These are phyloP conservation scores for Phytophthora rubi DNA, from an alignment of 352 stramenopile genomes.

Conservation along the genomic window DNA sequence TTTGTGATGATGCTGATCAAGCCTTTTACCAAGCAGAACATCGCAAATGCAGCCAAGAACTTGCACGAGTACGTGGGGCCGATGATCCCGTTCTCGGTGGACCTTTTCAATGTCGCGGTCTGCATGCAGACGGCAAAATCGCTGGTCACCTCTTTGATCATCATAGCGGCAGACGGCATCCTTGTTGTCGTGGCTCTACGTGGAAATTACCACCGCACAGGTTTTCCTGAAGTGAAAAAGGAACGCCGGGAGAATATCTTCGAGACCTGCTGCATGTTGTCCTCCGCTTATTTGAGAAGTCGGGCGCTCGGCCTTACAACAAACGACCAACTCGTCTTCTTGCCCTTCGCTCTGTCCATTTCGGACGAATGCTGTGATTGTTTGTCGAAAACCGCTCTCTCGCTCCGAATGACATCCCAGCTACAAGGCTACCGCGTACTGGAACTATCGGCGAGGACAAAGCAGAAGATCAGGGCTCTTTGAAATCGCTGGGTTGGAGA, in stretches of 20 bases:
- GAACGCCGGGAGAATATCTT: neutral
- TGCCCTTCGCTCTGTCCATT: neutral
- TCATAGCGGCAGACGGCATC: constrained; percentile 6
- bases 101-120: constrained; percentile 20
- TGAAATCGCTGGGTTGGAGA: too few relatives aligned
- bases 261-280: neutral
- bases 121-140: constrained; percentile 14
- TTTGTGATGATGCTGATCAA: constrained; percentile 29
- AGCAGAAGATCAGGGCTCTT: too few relatives aligned
- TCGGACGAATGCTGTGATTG: constrained; percentile 9
- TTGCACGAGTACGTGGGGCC: constrained; percentile 23
- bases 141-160: constrained; percentile 1
- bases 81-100: constrained; percentile 19
- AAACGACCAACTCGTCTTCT: constrained; percentile 10
- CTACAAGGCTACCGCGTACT: too few relatives aligned
- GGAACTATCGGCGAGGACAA: too few relatives aligned
- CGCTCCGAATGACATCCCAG: neutral
- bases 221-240: neutral
- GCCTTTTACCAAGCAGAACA: constrained; percentile 29
- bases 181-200: constrained; percentile 12
- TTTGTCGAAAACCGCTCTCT: constrained; percentile 7
- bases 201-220: constrained; percentile 7
- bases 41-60: constrained; percentile 14
- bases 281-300: neutral
- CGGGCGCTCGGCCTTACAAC: neutral